Base-by-base conservation (phyloP, 1,139 yeast species). In the Debaryomyces coudertii region DNA sequence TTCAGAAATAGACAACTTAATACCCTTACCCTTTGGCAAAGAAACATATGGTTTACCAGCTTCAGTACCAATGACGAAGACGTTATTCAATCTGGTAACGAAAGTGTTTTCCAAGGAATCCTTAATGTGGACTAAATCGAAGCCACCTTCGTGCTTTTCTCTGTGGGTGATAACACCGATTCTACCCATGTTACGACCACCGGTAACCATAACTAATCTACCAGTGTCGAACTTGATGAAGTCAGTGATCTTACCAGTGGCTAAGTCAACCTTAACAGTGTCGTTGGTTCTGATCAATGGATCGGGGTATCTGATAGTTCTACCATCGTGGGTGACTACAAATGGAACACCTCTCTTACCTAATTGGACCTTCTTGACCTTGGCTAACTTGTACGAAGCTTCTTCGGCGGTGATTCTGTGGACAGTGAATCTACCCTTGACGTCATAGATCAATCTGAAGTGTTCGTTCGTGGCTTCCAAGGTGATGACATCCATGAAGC, bases 21-120 rank as follows among this genome's bases (percentile, higher is more conserved):
- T 88, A 87, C 99, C 99, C 87, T 93, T 93, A 82, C 98, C 98
- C 92, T 90, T 93, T 84, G 99, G 99, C 77, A 93, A 84, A 57
- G 97, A 90, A 73, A 93, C 85, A 83, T 84, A 83, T 71, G 98
- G 97, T 82, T 90, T 92, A 78, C 92, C 88, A 70, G 95, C 95
- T 81, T 92, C 97, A 40, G 61, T 56, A 80, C 98, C 98, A 69
- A 90, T 85, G 69, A 90, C 87, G 77, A 90, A 90, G 63, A 90
- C 96, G 85, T 90, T 90, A 64, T 84, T 71, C 69, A 90, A 83
- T 84, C 97, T 90, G 76, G 97, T 90, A 65, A 90, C 96, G 78
- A 90, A 90, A 63, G 92, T 79, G 90, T 90, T 90, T 73, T 90
- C 97, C 66, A 90, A 84, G 55, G 95, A 75, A 72, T 90, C 97